Base-by-base conservation (phyloP, 306 rosid species). In the Trifolium pratense region DNA sequence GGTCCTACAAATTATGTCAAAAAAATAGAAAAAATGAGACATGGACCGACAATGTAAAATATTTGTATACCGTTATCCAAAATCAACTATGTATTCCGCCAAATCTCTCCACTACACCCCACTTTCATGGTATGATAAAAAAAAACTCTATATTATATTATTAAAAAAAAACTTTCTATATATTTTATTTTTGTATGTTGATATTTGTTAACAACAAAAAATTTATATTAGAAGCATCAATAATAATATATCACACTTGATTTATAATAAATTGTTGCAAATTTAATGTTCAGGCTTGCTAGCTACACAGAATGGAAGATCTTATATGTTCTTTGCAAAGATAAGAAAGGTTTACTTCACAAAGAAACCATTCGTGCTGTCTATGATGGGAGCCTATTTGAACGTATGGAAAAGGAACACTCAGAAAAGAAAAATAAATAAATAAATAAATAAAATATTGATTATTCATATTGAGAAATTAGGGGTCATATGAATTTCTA, bases 321-420 rank as follows among this genome's bases (percentile, higher is more conserved):
- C 6, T 71, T 91, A 0, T 83, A 89, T 68, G 43, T 8, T 17
- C 92, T 89, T 36, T 84, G 89, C 88, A 94, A 91, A 82, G 95
- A 89, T 76, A 73, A 80, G 66, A 26, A 84, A 23, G 99, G 99
- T 58, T 87, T 88, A 25, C 76, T 95, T 7, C 86, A 49, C 20
- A 95, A 75, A 75, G 87, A 88, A 0, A 90, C 85, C 1, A 5
- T 95, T 20, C 83, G 80, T 73, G 95, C 56, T 65, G 96, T 72
- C 66, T 94, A 88, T 60, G 99, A 94, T 83, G 99, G 97, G 59
- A 84, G 81, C 74, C 39, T 94, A 61, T 94, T 94, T 79, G 87
- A 83, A 60, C 32, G 16, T 3, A 73, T 94, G 95, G 93, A 89
- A 79, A 88, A 79, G 79, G 83, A 91, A 13, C 85, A 49, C 70